Evolutionary conservation across 192 early-diverging fungal genomes (phyloP), one percentile per base, ranked within the genome.

Genomic region (Backusella parvicylindrica): DNA sequence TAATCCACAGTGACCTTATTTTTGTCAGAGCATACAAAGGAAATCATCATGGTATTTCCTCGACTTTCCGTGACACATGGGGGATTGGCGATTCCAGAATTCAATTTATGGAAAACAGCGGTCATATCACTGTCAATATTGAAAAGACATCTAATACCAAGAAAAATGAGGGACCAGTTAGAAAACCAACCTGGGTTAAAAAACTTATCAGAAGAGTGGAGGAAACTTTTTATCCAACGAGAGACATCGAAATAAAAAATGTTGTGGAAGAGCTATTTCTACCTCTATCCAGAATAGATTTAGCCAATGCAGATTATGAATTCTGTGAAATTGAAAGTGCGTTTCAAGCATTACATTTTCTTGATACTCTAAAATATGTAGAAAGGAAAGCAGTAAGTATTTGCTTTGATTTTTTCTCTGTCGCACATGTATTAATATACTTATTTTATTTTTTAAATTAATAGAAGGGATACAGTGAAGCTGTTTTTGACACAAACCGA

Each of bases 21-120:
- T 70, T 41, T 70, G 28, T 28, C 15, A 70, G 68, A 47, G 68
- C 38, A 6, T 70, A 70, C 16, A 70, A 47, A 47, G 41, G 23
- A 6, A 28, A 16, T 16, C 33, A 68, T 4, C n/a, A 38, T 26
- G 66, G 12, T 60, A 12, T 28, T 60, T 28, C 0, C 8, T 60
- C 53, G 12, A 60, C 23, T 26, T 60, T 60, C 11, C 53, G 53
- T 12, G 23, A 60, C 26, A 60, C 23, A 60, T 60, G 53, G 53
- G 23, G 21, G 28, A 28, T 7, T 28, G 1, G 0, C 3, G 11
- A 9, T 60, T 1, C 53, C 23, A 60, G 1, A 4, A 26, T 60
- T 3, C 53, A n/a, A 3, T 60, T 60, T 60, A 60, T 60, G 53
- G 12, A 60, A 13, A 28, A 26, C 3, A 6, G 7, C 1, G 53